Percentiles rank a stretch among this genome's conserved stretches.
phyloP scores from a whole-genome alignment of 345 rosid species.

The Arabidopsis suecica region DNA sequence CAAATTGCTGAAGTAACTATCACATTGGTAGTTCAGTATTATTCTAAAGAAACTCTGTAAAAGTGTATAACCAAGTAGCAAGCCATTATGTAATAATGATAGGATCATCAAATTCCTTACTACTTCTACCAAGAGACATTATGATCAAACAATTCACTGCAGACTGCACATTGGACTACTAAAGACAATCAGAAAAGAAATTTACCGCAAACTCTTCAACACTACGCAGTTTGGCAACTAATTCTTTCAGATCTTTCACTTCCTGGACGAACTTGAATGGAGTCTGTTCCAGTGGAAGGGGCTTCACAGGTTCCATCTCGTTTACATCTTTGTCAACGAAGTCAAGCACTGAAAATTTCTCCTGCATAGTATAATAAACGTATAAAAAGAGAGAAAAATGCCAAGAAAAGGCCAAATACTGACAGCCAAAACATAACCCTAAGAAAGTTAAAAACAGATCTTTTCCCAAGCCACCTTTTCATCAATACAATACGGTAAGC shows the following conservation, averaged over 20 bases:
- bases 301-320: conserved; percentile 56
- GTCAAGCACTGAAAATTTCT: conserved; percentile 70
- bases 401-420: conserved; percentile 17
- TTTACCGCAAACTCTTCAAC: conserved; percentile 91
- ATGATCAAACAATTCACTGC: conserved; percentile 11
- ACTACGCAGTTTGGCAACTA: conserved; percentile 69
- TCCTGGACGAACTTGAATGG: conserved; percentile 85
- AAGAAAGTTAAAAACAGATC: background rate
- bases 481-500: conserved; percentile 26
- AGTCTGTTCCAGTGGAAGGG: conserved; percentile 63
- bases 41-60: conserved; percentile 4
- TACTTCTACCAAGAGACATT: conserved; percentile 26
- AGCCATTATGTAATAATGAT: conserved; percentile 14
- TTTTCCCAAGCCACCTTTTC: background rate
- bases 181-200: conserved; percentile 10
- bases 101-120: conserved; percentile 11
- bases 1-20: conserved; percentile 23
- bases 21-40: conserved; percentile 7
- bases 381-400: background rate
- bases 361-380: conserved; percentile 51
- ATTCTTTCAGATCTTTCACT: conserved; percentile 83
- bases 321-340: conserved; percentile 61
- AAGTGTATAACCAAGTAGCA: conserved; percentile 16
- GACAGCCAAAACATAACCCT: background rate
- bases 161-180: conserved; percentile 19